Percentiles rank a stretch among this genome's conserved stretches.
phyloP scores from a whole-genome alignment of 2,329 filamentous ascomycete species.

The Pyrenophora graminea region DNA sequence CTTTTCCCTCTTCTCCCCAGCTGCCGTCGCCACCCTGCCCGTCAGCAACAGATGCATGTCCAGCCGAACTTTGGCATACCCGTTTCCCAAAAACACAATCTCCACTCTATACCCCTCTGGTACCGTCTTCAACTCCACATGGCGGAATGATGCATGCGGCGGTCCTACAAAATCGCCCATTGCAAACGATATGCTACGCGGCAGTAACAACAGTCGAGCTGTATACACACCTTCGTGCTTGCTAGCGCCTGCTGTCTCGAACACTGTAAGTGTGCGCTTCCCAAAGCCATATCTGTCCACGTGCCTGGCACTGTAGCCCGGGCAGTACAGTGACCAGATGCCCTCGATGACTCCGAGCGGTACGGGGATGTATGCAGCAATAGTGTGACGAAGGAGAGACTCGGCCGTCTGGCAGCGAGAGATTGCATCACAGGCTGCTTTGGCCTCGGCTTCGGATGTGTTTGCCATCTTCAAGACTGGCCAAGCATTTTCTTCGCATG shows the following conservation, averaged over 20 bases:
- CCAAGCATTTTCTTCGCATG: slow-evolving; percentile 11
- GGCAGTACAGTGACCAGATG: slow-evolving; percentile 34
- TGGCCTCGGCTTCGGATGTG: background rate
- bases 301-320: slow-evolving; percentile 28
- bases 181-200: slow-evolving; percentile 30
- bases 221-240: slow-evolving; percentile 19
- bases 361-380: slow-evolving; percentile 30
- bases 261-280: slow-evolving; percentile 30
- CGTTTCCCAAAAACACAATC: slow-evolving; percentile 36
- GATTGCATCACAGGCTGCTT: slow-evolving; percentile 9
- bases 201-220: slow-evolving; percentile 33
- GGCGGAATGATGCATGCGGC: slow-evolving; percentile 36
- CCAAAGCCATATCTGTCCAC: slow-evolving; percentile 37
- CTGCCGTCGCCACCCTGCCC: slow-evolving; percentile 24
- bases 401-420: slow-evolving; percentile 10
- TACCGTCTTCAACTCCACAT: slow-evolving; percentile 23
- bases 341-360: slow-evolving; percentile 32
- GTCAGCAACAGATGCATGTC: slow-evolving; percentile 35
- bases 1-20: slow-evolving; percentile 22
- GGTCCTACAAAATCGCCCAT: slow-evolving; percentile 25
- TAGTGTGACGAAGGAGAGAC: slow-evolving; percentile 22
- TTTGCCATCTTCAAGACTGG: background rate
- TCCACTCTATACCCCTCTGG: slow-evolving; percentile 33
- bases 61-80: slow-evolving; percentile 31
- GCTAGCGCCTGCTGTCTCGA: slow-evolving; percentile 20